Conservation (phyloP, 352 stramenopile genomes). For the Phytophthora agathidicida region DNA sequence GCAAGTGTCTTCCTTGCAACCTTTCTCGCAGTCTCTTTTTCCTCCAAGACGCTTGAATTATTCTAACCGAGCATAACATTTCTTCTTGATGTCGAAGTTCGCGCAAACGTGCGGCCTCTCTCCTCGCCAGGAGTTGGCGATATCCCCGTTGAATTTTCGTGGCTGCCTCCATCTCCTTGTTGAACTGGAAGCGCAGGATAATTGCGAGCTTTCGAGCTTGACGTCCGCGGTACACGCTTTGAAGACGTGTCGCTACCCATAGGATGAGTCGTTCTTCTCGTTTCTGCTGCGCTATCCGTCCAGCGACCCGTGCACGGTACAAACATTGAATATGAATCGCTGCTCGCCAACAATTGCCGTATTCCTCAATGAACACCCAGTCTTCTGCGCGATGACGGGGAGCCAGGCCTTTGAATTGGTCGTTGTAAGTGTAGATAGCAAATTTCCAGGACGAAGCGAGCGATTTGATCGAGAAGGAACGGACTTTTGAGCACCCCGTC, state of each 20-base stretch:
- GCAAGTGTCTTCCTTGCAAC: constrained; percentile 27
- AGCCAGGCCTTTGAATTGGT: constrained; percentile 79
- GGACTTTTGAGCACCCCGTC: constrained; percentile 53
- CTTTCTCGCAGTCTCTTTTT: constrained; percentile 44
- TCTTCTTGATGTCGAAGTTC: constrained; percentile 21
- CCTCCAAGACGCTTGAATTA: constrained; percentile 55
- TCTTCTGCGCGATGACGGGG: constrained; percentile 80
- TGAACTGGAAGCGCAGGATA: constrained; percentile 48
- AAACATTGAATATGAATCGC: constrained; percentile 73
- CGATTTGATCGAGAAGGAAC: constrained; percentile 58
- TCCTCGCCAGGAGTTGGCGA: constrained; percentile 11
- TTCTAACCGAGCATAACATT: constrained; percentile 30
- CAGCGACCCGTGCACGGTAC: constrained; percentile 61
- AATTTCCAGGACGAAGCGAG: constrained; percentile 72
- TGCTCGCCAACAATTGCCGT: constrained; percentile 75
- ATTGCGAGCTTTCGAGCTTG: constrained; percentile 57
- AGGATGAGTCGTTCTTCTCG: constrained; percentile 55
- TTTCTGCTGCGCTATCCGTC: constrained; percentile 41
- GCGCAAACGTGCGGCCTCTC: constrained; percentile 23
- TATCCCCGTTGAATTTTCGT: constrained; percentile 60
- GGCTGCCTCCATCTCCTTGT: constrained; percentile 66
- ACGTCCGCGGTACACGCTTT: constrained; percentile 69
- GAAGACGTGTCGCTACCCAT: constrained; percentile 63
- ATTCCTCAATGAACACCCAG: constrained; percentile 86
- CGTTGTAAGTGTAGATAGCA: constrained; percentile 37